Evolutionary conservation across 75 land plant genomes (phyloP), one percentile per base, ranked within the genome.

Genomic region (Chamaecyparis obtusa): DNA sequence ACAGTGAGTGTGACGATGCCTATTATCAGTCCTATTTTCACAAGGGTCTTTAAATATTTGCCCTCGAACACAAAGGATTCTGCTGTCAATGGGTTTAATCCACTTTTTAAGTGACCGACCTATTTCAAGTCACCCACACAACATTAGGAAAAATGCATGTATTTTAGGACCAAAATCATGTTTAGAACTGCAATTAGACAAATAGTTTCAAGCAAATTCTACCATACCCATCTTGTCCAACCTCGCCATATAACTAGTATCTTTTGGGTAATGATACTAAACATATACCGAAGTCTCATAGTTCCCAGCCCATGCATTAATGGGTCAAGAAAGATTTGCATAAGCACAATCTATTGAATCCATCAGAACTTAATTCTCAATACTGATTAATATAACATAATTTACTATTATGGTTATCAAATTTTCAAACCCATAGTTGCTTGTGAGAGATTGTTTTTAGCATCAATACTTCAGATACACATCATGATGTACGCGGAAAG

Each of bases 31-130:
- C 94, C 95, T 43, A 90, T 93, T 84, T 94, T 94, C 24, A 93
- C n/a, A 17, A 93, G 91, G 0, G 60, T 48, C 39, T 78, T 76
- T 71, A 94, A 33, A 72, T 94, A 86, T 85, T 36, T 32, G 1
- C 41, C 83, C 86, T 64, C 86, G 30, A 86, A 86, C 11, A 75
- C 43, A 16, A 95, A 60, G 37, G 88, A 67, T 16, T 80, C 82
- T 27, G 88, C 6, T 2, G 95, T 92, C 44, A 86, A 85, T 32
- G 96, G 96, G 87, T 95, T 95, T 69, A 95, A 46, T 16, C 96
- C 96, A 69, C 88, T 95, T 91, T 95, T 95, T 89, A 95, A 75
- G 11, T 95, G 10, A 54, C 96, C 96, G 67, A 95, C 91, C 96
- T 93, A 92, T 36, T 85, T 3, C 5, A 84, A 84, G n/a, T 78